Evolutionary conservation across 139 green algal species (phyloP).

Genomic region (Zygnema cylindricum): DNA sequence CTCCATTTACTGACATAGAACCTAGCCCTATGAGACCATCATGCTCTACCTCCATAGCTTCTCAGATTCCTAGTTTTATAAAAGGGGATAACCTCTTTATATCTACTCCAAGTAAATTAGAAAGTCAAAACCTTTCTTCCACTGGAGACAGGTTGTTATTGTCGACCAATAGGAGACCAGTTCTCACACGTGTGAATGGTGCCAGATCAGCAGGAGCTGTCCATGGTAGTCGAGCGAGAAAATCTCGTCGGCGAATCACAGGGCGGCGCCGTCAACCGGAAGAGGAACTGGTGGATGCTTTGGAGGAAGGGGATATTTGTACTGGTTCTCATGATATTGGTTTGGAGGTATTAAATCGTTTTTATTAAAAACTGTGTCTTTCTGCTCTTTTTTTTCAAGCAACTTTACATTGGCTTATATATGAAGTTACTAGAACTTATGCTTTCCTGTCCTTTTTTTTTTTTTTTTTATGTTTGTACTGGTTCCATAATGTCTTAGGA

Average conservation of each 20-base stretch:
- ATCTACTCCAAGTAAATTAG: neutral
- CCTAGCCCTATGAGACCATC: neutral
- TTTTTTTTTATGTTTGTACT: too few species aligned
- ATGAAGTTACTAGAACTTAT: too few species aligned
- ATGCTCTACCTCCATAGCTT: neutral
- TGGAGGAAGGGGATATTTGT: neutral
- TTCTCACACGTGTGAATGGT: neutral
- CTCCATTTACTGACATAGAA: too few species aligned
- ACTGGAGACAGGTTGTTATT: neutral
- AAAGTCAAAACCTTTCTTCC: neutral
- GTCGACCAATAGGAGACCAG: neutral
- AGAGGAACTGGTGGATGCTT: neutral
- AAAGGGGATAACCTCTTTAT: neutral
- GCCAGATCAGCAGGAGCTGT: neutral
- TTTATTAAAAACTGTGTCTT: neutral
- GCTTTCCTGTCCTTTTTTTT: too few species aligned
- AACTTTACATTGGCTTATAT: too few species aligned
- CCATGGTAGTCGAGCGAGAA: neutral
- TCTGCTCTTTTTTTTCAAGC: neutral
- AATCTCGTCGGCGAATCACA: neutral
- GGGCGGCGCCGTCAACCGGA: neutral
- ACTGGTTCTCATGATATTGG: neutral
- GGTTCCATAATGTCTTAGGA: too few species aligned
- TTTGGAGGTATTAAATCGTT: neutral
- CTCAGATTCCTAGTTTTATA: neutral